Conservation (phyloP, 192 early-diverging fungal species). For the Backusella sp. region DNA sequence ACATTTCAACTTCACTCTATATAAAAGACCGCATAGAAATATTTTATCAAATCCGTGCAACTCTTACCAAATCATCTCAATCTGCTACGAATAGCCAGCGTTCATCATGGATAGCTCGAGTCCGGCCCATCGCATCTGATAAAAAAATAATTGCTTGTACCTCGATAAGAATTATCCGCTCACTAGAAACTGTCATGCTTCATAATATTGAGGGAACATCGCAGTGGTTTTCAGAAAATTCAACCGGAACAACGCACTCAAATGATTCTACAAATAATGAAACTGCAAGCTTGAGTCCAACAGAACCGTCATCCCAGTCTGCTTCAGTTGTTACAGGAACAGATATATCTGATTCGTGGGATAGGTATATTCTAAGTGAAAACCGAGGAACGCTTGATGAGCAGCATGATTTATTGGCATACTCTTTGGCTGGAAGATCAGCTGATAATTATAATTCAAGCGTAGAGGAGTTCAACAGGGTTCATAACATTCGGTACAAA, state of each 20-base stretch:
- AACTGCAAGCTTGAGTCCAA: not conserved
- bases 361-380: not conserved
- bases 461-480: not conserved
- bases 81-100: not conserved
- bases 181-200: conserved; percentile 3
- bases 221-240: not conserved
- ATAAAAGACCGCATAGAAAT: conserved; percentile 19
- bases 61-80: not conserved
- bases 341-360: not conserved
- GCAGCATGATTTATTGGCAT: conserved; percentile 15
- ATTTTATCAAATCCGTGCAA: conserved; percentile 22
- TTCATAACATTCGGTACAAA: conserved; percentile 6
- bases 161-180: conserved; percentile 5
- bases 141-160: conserved; percentile 3
- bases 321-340: not conserved
- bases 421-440: conserved; percentile 12
- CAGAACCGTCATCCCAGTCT: not conserved
- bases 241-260: not conserved
- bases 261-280: not conserved
- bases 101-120: not conserved
- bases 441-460: conserved; percentile 5
- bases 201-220: not conserved
- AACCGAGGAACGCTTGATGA: conserved; percentile 14
- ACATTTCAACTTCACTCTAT: conserved; percentile 13
- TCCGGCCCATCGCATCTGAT: not conserved